Evolutionary conservation across 129 eudicot species (phyloP), one percentile per base, ranked within the genome.

Genomic region (Tagetes patula): DNA sequence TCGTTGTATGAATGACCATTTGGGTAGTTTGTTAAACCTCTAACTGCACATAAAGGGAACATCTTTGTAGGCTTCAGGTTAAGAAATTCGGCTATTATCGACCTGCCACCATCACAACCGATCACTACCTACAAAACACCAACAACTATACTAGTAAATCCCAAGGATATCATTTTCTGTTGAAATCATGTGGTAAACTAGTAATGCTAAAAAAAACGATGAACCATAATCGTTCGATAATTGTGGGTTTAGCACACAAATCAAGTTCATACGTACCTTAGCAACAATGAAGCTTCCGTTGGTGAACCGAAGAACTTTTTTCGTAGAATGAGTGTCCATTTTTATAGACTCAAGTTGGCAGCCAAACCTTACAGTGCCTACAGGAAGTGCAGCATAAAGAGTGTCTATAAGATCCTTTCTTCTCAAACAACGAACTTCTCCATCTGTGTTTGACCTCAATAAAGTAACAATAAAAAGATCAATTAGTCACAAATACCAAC

Each of bases 61-160:
- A 45, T 65, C 69, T 78, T 81, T 30, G 91, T 76, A 37, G 86
- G 81, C 70, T 82, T 84, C 6, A 89, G 72, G 52, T 74, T 81
- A 53, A 89, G 87, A 75, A 54, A 86, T 10, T 86, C 40, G 3
- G 96, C 83, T 70, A 84, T 73, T 1, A 79, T 53, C 1, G 96
- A 89, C 6, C 73, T 82, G 43, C 82, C 82, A 75, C 92, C 92
- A 75, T 86, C 96, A 58, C 92, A 89, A 9, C 96, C 92, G 32
- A 89, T 82, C 54, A 86, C 78, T 59, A 78, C 83, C 92, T 89
- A 85, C 14, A 40, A 40, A 60, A 31, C 48, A 67, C 61, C 30
- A 48, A 50, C 2, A 72, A 46, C 3, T 7, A 20, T 20, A 20
- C 27, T 20, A 20, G 27, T 20, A 20, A 20, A 20, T 20, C 27